These are phyloP conservation scores for Cladosporium sp. DNA, from an alignment of 2,329 filamentous ascomycete genomes.

Conservation along the genomic window DNA sequence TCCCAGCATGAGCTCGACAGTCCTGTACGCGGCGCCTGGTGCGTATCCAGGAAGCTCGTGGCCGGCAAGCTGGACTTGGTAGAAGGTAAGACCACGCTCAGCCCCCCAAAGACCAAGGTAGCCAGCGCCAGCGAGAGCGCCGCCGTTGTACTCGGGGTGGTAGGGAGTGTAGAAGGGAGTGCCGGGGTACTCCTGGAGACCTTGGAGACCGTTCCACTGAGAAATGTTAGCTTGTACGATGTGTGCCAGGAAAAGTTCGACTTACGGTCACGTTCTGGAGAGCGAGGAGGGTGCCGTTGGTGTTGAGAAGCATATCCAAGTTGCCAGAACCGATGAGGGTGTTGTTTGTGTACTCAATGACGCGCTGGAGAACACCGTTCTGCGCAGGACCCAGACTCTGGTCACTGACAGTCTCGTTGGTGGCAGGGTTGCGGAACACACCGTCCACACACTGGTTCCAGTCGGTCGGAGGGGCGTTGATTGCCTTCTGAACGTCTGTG, in stretches of 20 bases:
- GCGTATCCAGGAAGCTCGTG: constrained; percentile 48
- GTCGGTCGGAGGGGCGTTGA: constrained; percentile 46
- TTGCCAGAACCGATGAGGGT: constrained; percentile 52
- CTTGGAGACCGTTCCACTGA: constrained; percentile 51
- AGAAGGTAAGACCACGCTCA: constrained; percentile 50
- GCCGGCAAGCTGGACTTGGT: constrained; percentile 43
- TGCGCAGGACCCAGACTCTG: constrained; percentile 40
- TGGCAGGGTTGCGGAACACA: constrained; percentile 28
- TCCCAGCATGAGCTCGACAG: constrained; percentile 46
- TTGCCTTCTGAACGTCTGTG: constrained; percentile 51
- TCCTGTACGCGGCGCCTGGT: constrained; percentile 44
- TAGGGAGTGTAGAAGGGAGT: constrained; percentile 46
- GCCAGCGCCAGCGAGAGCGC: constrained; percentile 43
- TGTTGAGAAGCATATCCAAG: constrained; percentile 51
- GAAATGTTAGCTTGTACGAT: constrained; percentile 36
- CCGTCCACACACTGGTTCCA: constrained; percentile 37
- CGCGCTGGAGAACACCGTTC: constrained; percentile 44
- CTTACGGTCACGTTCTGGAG: constrained; percentile 58
- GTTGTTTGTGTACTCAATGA: constrained; percentile 55
- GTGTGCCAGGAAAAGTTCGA: not conserved
- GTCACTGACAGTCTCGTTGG: constrained; percentile 34
- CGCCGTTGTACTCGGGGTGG: constrained; percentile 44
- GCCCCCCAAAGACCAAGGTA: constrained; percentile 43
- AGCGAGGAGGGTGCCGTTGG: constrained; percentile 54
- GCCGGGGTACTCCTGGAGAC: constrained; percentile 46